Evolutionary conservation across 768 basidiomycete genomes (phyloP), one percentile per base, ranked within the genome.

Genomic region (Suillus occidentalis): DNA sequence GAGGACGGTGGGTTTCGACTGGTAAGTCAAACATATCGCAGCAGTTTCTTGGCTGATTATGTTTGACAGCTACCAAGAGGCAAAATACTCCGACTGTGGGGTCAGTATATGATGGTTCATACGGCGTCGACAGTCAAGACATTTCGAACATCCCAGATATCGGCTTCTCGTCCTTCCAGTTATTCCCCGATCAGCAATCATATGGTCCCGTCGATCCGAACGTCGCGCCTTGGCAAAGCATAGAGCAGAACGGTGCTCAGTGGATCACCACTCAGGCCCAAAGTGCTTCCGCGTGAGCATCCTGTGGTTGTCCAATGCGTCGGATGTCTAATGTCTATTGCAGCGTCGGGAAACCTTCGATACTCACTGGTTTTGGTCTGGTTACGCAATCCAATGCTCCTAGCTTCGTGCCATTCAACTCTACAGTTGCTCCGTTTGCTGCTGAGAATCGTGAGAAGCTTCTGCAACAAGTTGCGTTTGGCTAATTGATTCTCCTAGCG

Each of bases 181-280:
- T 89, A 31, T 89, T 90, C 82, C 89, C 89, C 22, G 88, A 91
- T 70, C 89, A 90, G 72, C 81, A 85, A 65, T 71, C 74, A 43
- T 89, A 89, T 68, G 83, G 76, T 37, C 64, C 80, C 28, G 69
- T 73, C 34, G 85, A 88, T 71, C 82, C 85, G 18, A 80, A 77
- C 65, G 72, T 85, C 60, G 75, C 83, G 50, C 67, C 82, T 12
- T 86, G 84, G 74, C 82, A 87, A 66, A 83, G 86, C 64, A 82
- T 79, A 0, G 70, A 89, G 43, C 75, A 84, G 65, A 72, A 71
- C 22, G 89, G 88, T 36, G 61, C 79, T 57, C 76, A 81, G 39
- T 90, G 88, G 88, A 88, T 90, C 60, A 69, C 71, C 31, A 69
- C 69, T 9, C 87, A 90, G 63, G 81, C 79, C 1, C 77, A 80